These are phyloP conservation scores for Phytophthora sansomeana DNA, from an alignment of 352 stramenopile genomes.

Conservation along the genomic window DNA sequence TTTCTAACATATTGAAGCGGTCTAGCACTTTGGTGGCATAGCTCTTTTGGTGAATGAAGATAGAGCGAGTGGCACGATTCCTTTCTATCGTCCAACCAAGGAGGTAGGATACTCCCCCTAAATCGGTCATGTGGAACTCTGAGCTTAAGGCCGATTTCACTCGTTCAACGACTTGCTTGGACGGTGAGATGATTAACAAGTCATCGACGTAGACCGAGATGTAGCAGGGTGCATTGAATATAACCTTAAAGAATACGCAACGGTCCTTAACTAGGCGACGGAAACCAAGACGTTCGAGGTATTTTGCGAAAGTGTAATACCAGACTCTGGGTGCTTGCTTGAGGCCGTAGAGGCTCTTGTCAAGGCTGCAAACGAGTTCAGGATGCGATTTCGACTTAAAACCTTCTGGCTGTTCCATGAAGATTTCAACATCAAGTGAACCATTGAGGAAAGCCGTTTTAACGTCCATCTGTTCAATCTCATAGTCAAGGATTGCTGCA, in stretches of 20 bases:
- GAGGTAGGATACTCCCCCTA: conserved; percentile 17
- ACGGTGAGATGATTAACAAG: conserved; percentile 7
- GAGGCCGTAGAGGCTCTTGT: too few relatives aligned
- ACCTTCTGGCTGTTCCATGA: conserved; percentile 10
- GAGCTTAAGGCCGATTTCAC: conserved; percentile 11
- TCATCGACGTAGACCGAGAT: conserved; percentile 10
- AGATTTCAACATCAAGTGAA: conserved; percentile 5
- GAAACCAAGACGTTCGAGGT: too few relatives aligned
- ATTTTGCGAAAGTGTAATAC: too few relatives aligned
- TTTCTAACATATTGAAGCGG: background rate
- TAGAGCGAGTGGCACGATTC: background rate
- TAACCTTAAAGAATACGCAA: conserved; percentile 16
- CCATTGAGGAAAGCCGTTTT: conserved; percentile 11
- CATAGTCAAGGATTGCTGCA: too few relatives aligned
- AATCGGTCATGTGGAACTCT: too few relatives aligned
- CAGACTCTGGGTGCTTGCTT: too few relatives aligned
- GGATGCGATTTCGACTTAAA: background rate
- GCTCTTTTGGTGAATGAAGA: conserved; percentile 15
- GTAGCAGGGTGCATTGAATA: conserved; percentile 14
- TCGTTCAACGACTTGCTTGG: conserved; percentile 5
- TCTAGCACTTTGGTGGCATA: conserved; percentile 6
- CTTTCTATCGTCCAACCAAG: conserved; percentile 8
- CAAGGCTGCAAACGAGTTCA: conserved; percentile 4
- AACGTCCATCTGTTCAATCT: conserved; percentile 13
- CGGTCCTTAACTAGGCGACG: too few relatives aligned